These are phyloP conservation scores for Hypoxylon sp. DNA, from an alignment of 2,329 filamentous ascomycete species.

Conservation along the genomic window DNA sequence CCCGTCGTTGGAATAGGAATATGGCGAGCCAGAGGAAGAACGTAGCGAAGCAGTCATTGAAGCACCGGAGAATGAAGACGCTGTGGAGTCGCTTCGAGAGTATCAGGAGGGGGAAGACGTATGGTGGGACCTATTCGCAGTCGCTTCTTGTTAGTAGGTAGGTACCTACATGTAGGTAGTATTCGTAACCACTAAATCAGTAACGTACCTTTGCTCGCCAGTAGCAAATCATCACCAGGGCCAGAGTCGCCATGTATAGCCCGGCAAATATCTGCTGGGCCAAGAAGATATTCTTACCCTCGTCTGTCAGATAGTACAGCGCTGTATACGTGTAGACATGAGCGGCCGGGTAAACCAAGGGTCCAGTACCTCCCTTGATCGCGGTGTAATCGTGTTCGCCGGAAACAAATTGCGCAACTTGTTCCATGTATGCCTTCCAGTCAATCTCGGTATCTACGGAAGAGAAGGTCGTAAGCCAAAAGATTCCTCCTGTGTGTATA, in stretches of 20 bases:
- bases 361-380: constrained; percentile 90
- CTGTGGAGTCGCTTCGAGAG: constrained; percentile 94
- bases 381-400: constrained; percentile 91
- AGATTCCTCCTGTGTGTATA: neutral
- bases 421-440: constrained; percentile 97
- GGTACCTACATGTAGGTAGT: constrained; percentile 2
- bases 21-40: constrained; percentile 88
- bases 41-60: constrained; percentile 94
- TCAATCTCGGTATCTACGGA: constrained; percentile 92
- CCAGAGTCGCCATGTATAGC: constrained; percentile 83
- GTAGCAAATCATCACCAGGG: constrained; percentile 87
- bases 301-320: constrained; percentile 82
- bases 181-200: neutral
- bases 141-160: constrained; percentile 27
- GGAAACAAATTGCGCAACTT: constrained; percentile 81
- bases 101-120: constrained; percentile 86
- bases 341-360: constrained; percentile 92
- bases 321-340: constrained; percentile 92
- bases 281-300: constrained; percentile 80
- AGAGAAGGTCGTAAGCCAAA: constrained; percentile 9
- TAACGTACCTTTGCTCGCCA: constrained; percentile 74
- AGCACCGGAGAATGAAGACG: constrained; percentile 91
- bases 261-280: constrained; percentile 89
- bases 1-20: constrained; percentile 79
- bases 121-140: constrained; percentile 78